Percentiles rank a stretch among this genome's conserved stretches.
Conservation (phyloP, 2,329 filamentous ascomycete species). For the Fusarium nanum region DNA sequence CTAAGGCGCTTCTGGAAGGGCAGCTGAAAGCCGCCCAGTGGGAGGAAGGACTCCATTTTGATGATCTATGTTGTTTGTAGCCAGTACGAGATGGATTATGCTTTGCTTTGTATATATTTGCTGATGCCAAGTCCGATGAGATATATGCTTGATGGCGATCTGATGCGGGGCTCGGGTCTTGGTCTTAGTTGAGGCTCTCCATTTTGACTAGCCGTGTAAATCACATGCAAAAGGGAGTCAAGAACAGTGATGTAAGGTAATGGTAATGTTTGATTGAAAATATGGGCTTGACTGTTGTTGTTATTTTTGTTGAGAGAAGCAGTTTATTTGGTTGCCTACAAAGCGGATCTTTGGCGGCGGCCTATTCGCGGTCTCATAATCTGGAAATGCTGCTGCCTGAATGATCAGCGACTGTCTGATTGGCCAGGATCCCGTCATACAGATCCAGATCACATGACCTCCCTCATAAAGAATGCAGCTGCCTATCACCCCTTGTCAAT, state of each 20-base stretch:
- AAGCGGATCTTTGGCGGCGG: conserved; percentile 46
- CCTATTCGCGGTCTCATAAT: conserved; percentile 42
- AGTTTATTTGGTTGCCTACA: conserved; percentile 48
- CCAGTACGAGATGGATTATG: not conserved
- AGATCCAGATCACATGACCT: conserved; percentile 2
- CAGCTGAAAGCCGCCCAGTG: conserved; percentile 64
- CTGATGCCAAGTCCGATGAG: conserved; percentile 17
- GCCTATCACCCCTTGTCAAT: conserved; percentile 26
- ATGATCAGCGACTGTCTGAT: conserved; percentile 28
- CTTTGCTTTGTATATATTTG: not conserved
- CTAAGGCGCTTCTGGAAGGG: conserved; percentile 73
- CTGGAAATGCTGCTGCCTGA: conserved; percentile 47
- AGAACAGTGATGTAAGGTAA: not conserved
- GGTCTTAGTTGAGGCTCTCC: conserved; percentile 25
- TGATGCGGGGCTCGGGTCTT: conserved; percentile 31
- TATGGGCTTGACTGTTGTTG: conserved; percentile 5
- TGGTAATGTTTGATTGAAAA: not conserved
- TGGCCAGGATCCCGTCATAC: conserved; percentile 4
- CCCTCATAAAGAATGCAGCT: conserved; percentile 14
- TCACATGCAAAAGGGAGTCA: conserved; percentile 8
- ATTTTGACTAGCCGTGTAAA: not conserved
- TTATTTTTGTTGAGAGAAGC: conserved; percentile 31
- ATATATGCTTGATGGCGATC: conserved; percentile 32
- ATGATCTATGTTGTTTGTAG: not conserved
- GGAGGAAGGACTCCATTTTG: conserved; percentile 64